These are phyloP conservation scores for Trichoderma harzianum DNA, from an alignment of 2,329 filamentous ascomycete genomes.

Conservation along the genomic window DNA sequence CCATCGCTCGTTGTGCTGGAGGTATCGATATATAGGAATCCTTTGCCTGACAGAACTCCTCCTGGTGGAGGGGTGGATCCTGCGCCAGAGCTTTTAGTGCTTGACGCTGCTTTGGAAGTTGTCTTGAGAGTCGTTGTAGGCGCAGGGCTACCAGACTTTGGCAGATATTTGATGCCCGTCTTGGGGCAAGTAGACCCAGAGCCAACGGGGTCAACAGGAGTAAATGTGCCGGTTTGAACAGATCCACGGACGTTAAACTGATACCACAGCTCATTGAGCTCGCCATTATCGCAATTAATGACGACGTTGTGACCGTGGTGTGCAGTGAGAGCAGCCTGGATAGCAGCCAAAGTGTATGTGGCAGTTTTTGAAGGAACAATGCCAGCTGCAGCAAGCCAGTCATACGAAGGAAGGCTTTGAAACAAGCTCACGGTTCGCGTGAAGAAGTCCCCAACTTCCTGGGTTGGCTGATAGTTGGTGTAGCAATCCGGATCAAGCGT, in stretches of 20 bases:
- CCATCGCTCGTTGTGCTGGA: not conserved
- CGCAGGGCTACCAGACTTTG: conserved; percentile 13
- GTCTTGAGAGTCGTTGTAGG: not conserved
- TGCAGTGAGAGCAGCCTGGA: conserved; percentile 55
- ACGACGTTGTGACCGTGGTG: conserved; percentile 55
- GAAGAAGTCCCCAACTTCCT: conserved; percentile 69
- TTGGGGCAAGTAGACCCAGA: conserved; percentile 60
- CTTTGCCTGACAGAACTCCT: not conserved
- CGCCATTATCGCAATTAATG: conserved; percentile 50
- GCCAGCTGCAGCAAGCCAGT: conserved; percentile 57
- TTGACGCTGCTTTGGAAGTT: not conserved
- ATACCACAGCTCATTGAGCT: conserved; percentile 55
- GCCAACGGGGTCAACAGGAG: conserved; percentile 52
- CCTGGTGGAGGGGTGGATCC: not conserved
- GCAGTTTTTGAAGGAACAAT: conserved; percentile 50
- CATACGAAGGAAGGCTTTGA: conserved; percentile 64
- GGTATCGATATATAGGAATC: not conserved
- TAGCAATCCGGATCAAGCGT: conserved; percentile 68
- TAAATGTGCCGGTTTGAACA: conserved; percentile 58
- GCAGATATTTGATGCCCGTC: conserved; percentile 59
- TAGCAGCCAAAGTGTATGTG: conserved; percentile 56
- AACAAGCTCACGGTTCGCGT: conserved; percentile 62
- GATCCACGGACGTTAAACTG: conserved; percentile 60
- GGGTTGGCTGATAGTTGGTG: conserved; percentile 52
- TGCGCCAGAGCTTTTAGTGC: not conserved